Base-by-base conservation (phyloP, 2,329 filamentous ascomycete species). In the Fusarium subglutinans region DNA sequence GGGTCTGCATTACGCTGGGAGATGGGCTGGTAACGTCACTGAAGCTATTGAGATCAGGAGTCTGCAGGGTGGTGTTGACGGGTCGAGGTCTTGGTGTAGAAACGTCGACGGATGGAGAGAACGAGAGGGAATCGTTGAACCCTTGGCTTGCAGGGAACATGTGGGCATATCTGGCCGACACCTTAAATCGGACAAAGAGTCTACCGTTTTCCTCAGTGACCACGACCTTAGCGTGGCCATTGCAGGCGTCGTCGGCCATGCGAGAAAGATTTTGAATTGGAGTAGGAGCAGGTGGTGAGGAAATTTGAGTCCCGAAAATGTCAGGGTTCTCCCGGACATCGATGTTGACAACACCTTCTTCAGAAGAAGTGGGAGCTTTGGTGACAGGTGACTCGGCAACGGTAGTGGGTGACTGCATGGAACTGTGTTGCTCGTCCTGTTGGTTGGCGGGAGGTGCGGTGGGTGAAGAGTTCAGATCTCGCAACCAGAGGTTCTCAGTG, bases 131-230 rank as follows among this genome's bases (percentile, higher is more conserved):
- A 41, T 79, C 78, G n/a, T 81, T 76, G 24, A 73, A 70, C 7
- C 77, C 79, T 57, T 81, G 79, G 59, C 64, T 79, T 5, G 68
- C 48, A 18, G 81, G 79, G 61, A 83, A 82, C 47, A 81, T 63
- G 41, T 74, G 60, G 33, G 79, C 77, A 61, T 79, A 79, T 63
- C 80, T 65, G 28, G 75, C 68, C 58, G 82, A 80, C 59, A 83
- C 48, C 82, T 83, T 83, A 82, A 83, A 83, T 79, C 80, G 76
- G 68, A 83, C 81, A 63, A 82, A 72, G 43, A 83, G 78, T 62
- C 80, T 76, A 45, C 75, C 80, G 44, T 78, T 77, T 50, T 79
- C 74, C 50, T 79, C 72, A 15, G 58, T 70, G 40, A 82, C 69
- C 47, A 77, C 67, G 70, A 82, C 80, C 41, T 80, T 80, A 72